A percentile compares a stretch with the other conserved stretches of the same genome.
Evolutionary conservation across 768 basidiomycete species (phyloP).

Genomic region (Sutorius australiensis): DNA sequence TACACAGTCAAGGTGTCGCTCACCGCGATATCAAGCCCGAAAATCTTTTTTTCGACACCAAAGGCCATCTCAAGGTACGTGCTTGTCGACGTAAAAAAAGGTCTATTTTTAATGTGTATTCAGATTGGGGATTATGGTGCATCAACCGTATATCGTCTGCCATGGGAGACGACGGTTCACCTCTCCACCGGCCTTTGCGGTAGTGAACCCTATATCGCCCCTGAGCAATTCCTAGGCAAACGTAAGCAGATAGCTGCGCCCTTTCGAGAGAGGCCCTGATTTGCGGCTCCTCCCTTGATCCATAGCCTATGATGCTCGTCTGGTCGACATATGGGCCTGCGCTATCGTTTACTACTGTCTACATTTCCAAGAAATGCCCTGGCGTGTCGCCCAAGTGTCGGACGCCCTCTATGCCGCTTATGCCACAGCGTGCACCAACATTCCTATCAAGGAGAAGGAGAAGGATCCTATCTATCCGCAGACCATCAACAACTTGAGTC

Average conservation of each 20-base stretch:
- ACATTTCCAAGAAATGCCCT: slow-evolving; percentile 96
- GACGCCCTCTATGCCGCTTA: slow-evolving; percentile 84
- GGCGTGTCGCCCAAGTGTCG: slow-evolving; percentile 86
- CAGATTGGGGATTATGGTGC: slow-evolving; percentile 99
- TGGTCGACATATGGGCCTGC: slow-evolving; percentile 97
- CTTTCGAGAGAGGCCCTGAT: slow-evolving; percentile 39
- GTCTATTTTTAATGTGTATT: slow-evolving; percentile 12
- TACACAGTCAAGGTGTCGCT: slow-evolving; percentile 95
- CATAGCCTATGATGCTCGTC: slow-evolving; percentile 91
- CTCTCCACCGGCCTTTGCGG: slow-evolving; percentile 97
- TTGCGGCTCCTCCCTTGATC: slow-evolving; percentile 12
- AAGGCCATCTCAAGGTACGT: slow-evolving; percentile 88
- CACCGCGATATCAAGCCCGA: slow-evolving; percentile 99
- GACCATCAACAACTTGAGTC: slow-evolving; percentile 86
- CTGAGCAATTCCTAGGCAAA: slow-evolving; percentile 95
- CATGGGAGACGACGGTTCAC: slow-evolving; percentile 96
- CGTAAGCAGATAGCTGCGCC: slow-evolving; percentile 59
- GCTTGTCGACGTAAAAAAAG: neutral
- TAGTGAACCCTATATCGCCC: slow-evolving; percentile 98
- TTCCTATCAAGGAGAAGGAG: slow-evolving; percentile 29
- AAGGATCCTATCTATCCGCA: slow-evolving; percentile 39
- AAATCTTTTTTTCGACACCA: slow-evolving; percentile 91
- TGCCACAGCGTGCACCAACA: slow-evolving; percentile 36
- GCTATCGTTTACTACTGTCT: slow-evolving; percentile 98
- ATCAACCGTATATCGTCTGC: slow-evolving; percentile 97